Base-by-base conservation (phyloP, 2,329 filamentous ascomycete genomes). In the Trichoderma koningii region DNA sequence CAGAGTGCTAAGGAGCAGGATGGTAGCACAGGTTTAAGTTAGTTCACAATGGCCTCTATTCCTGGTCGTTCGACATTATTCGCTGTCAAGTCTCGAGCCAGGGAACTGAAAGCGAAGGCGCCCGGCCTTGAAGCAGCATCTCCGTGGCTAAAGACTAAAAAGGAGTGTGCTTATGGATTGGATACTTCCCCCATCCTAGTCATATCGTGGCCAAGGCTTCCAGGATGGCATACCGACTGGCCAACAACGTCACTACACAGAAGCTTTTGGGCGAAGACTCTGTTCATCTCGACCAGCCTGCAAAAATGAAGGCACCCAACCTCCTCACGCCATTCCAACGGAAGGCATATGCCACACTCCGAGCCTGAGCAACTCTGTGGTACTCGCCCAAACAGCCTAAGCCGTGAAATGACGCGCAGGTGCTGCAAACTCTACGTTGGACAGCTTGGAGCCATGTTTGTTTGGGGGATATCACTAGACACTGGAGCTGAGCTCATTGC, bases 391-490 rank as follows among this genome's bases (percentile, higher is more conserved):
- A 34, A 42, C 52, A 48, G 26, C 44, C 41, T 21, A 55, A 51
- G 34, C 34, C 21, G 26, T 30, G 38, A 34, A 30, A 41, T 28
- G 47, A 59, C 48, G 48, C 64, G 47, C 53, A 66, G 30, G 19
- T 44, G 52, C 59, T 47, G 59, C 53, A 63, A 38, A n/a, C 42
- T 55, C 17, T 47, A 50, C 38, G 64, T 66, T 28, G 21, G 52
- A 53, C 64, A 42, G 12, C n/a, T 44, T 21, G 45, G 51, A 38
- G 45, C n/a, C 44, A 19, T 59, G 45, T 48, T 63, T 63, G 53
- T 14, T 17, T 59, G n/a, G 26, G 19, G 21, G 19, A 42, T 5
- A 30, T 57, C 47, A 23, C 5, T 53, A 41, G 19, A n/a, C 52
- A 48, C n/a, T 7, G 17, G 15, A 59, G 41, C 45, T 53, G 55